phyloP scores from a whole-genome alignment of 805 yeast genomes.

The Lachancea nothofagi region DNA sequence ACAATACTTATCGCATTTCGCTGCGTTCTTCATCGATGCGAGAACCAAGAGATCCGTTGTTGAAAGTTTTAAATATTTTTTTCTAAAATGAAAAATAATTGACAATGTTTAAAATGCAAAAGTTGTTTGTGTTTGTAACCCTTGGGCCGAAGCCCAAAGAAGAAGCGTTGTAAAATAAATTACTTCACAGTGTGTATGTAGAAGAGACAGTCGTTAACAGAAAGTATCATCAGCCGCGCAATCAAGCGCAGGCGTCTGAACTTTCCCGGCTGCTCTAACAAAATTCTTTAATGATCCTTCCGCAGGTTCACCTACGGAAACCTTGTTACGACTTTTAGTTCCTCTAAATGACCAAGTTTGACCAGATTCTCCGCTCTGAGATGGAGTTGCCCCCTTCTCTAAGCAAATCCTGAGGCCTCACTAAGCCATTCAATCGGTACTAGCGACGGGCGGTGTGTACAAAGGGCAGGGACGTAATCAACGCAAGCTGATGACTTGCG shows the following conservation, averaged over 20 bases:
- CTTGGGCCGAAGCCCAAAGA: constrained; percentile 16
- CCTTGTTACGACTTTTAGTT: constrained; percentile 42
- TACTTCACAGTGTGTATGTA: constrained; percentile 22
- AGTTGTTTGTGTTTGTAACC: constrained; percentile 21
- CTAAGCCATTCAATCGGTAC: constrained; percentile 43
- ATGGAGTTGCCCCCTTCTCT: constrained; percentile 36
- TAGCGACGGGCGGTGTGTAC: constrained; percentile 42
- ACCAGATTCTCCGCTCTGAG: constrained; percentile 35
- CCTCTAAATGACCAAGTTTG: constrained; percentile 44
- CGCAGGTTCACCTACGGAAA: constrained; percentile 39
- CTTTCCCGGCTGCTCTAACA: constrained; percentile 10
- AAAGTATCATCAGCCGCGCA: constrained; percentile 23
- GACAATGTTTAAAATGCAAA: constrained; percentile 13
- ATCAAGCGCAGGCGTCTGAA: constrained; percentile 26
- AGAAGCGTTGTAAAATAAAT: constrained; percentile 15
- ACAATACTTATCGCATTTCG: constrained; percentile 41
- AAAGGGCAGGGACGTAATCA: constrained; percentile 44
- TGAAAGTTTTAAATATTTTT: constrained; percentile 35
- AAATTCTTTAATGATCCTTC: constrained; percentile 37
- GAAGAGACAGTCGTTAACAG: constrained; percentile 11
- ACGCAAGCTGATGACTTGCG: constrained; percentile 44
- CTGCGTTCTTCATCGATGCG: constrained; percentile 44
- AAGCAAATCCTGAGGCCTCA: constrained; percentile 38
- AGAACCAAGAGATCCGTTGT: constrained; percentile 42
- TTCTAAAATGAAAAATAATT: constrained; percentile 18